Evolutionary conservation across 257 asterid species (phyloP).

Genomic region (Nicotiana otophora): DNA sequence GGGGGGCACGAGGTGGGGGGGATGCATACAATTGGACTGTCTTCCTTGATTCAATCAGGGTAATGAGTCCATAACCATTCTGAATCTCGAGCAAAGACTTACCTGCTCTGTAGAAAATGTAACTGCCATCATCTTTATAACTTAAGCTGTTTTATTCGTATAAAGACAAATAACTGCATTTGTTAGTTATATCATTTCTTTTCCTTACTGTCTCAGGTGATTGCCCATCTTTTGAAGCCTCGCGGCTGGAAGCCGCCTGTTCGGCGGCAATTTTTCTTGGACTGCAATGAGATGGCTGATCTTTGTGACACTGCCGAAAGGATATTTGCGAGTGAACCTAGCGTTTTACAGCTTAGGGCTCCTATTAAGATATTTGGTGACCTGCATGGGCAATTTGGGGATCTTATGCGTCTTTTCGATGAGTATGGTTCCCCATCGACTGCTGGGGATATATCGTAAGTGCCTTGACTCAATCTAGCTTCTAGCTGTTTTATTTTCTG

Average conservation of each 20-base stretch:
- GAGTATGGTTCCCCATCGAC: constrained; percentile 99
- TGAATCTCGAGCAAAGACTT: no score
- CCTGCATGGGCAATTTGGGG: constrained; percentile 99
- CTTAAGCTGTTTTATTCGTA: not conserved
- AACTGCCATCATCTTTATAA: not conserved
- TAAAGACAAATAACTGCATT: not conserved
- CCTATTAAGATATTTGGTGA: constrained; percentile 98
- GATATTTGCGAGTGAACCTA: constrained; percentile 86
- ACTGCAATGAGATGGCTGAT: constrained; percentile 97
- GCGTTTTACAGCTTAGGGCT: constrained; percentile 89
- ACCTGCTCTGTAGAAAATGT: no score
- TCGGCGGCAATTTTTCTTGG: constrained; percentile 94
- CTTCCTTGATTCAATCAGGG: no score
- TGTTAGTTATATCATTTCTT: not conserved
- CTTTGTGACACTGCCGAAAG: constrained; percentile 97
- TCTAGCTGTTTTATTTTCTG: not conserved
- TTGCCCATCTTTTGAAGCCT: constrained; percentile 87
- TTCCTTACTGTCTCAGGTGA: constrained; percentile 45
- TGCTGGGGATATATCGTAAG: constrained; percentile 99
- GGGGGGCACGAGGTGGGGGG: no score
- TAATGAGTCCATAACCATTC: no score
- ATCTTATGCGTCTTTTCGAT: constrained; percentile 96
- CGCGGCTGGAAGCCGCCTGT: constrained; percentile 99
- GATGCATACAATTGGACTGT: no score
- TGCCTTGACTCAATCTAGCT: not conserved